Evolutionary conservation across 805 yeast species (phyloP).

Genomic region (Suhomyces sp.): DNA sequence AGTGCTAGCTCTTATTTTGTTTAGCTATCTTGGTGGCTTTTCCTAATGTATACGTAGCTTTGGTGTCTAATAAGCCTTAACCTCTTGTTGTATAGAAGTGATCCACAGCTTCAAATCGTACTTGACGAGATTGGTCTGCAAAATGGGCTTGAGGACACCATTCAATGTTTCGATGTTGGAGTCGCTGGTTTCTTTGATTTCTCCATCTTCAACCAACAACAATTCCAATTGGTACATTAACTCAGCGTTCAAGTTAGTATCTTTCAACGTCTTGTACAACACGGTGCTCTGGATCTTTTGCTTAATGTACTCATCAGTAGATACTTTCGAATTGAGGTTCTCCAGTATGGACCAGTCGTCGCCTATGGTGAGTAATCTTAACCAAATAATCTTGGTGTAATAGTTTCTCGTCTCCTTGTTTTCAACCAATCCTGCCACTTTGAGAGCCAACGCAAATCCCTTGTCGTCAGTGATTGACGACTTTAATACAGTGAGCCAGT

Average conservation of each 20-base stretch:
- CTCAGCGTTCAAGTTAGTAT: slow-evolving; percentile 7
- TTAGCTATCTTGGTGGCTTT: no score
- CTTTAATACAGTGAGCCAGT: slow-evolving; percentile 47
- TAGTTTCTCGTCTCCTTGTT: slow-evolving; percentile 23
- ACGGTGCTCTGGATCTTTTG: slow-evolving; percentile 39
- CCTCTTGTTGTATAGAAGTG: slow-evolving; percentile 21
- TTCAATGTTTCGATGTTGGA: neutral
- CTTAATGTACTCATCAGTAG: slow-evolving; percentile 40
- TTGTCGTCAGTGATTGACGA: slow-evolving; percentile 17
- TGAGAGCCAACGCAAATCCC: slow-evolving; percentile 46
- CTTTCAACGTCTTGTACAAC: slow-evolving; percentile 41
- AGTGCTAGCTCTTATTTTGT: neutral
- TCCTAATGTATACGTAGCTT: no score
- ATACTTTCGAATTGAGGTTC: slow-evolving; percentile 26
- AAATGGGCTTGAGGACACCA: slow-evolving; percentile 1
- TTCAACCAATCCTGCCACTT: slow-evolving; percentile 42
- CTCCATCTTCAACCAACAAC: slow-evolving; percentile 8
- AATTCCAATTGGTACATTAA: slow-evolving; percentile 13
- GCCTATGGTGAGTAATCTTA: slow-evolving; percentile 47
- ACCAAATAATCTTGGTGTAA: slow-evolving; percentile 47
- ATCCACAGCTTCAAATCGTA: slow-evolving; percentile 17
- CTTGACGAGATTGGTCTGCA: slow-evolving; percentile 2
- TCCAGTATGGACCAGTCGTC: slow-evolving; percentile 52
- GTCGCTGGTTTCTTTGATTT: slow-evolving; percentile 6
- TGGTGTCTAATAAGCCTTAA: neutral